Evolutionary conservation across 2,329 filamentous ascomycete genomes (phyloP).

Genomic region (Exophiala sp.): DNA sequence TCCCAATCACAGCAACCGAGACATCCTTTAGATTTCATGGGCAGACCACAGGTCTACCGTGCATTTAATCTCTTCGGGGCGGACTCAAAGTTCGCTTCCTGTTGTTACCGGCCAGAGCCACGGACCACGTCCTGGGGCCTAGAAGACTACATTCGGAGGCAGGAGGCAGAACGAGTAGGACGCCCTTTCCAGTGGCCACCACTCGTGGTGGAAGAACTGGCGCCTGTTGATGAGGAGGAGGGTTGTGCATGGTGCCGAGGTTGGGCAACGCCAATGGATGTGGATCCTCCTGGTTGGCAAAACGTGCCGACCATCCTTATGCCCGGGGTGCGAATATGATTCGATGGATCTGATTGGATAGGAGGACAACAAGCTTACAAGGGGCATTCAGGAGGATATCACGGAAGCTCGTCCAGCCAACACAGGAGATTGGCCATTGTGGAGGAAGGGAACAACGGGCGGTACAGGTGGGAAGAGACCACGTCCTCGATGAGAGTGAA

Average conservation of each 20-base stretch:
- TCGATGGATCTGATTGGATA: background rate
- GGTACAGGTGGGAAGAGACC: too few relatives aligned
- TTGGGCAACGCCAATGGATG: conserved; percentile 2
- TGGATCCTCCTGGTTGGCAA: background rate
- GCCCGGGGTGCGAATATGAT: background rate
- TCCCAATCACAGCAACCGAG: too few relatives aligned
- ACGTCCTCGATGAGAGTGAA: too few relatives aligned
- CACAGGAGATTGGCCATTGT: too few relatives aligned
- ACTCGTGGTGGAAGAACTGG: background rate
- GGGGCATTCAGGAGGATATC: too few relatives aligned
- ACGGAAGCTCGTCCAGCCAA: too few relatives aligned
- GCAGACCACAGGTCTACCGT: background rate
- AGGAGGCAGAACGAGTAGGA: background rate
- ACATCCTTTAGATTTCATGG: background rate
- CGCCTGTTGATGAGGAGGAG: background rate
- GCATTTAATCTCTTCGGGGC: background rate
- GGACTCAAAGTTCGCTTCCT: background rate
- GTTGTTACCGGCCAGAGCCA: background rate
- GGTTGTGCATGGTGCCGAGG: conserved; percentile 1
- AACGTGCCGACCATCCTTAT: too few relatives aligned
- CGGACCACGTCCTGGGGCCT: background rate
- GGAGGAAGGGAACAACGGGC: too few relatives aligned
- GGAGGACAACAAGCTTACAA: background rate
- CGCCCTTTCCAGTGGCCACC: conserved; percentile 2
- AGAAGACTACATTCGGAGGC: background rate